phyloP scores from a whole-genome alignment of 23 red algal species.

The Chondrus crispus region DNA sequence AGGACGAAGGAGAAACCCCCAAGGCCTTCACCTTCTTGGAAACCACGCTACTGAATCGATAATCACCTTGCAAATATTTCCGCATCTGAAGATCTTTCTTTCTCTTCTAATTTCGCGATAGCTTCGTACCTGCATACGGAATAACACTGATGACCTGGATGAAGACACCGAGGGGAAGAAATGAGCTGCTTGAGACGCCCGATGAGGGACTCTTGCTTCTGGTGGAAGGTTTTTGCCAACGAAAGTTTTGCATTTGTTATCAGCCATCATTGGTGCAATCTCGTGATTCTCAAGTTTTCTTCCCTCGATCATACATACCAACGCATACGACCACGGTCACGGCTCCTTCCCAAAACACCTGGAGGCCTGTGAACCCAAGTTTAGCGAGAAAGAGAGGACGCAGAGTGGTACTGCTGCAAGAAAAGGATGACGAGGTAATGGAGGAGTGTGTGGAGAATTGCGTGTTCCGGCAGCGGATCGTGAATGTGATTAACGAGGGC shows the following conservation, averaged over 20 bases:
- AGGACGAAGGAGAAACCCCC: too few species aligned
- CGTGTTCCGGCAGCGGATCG: neutral
- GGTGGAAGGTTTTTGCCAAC: constrained; percentile 40
- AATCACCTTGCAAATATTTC: too few species aligned
- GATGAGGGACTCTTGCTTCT: constrained; percentile 37
- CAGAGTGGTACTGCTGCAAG: neutral
- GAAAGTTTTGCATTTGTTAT: too few species aligned
- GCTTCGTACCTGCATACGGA: constrained; percentile 17
- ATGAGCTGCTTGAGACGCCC: constrained; percentile 54
- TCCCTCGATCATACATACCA: neutral
- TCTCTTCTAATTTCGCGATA: too few species aligned
- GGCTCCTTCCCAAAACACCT: constrained; percentile 15
- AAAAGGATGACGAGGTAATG: constrained; percentile 2
- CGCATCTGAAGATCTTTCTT: too few species aligned
- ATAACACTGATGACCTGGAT: constrained; percentile 31
- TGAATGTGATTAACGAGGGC: constrained; percentile 34
- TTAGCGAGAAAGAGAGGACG: neutral
- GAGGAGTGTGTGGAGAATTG: neutral
- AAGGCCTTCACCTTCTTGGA: too few species aligned
- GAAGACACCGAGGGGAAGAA: constrained; percentile 21
- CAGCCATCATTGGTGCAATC: neutral
- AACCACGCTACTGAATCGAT: too few species aligned
- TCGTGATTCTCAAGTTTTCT: neutral
- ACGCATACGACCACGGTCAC: constrained; percentile 58
- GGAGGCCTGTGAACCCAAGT: constrained; percentile 31